Evolutionary conservation across 768 basidiomycete genomes (phyloP).

Genomic region (Inosperma sp.): DNA sequence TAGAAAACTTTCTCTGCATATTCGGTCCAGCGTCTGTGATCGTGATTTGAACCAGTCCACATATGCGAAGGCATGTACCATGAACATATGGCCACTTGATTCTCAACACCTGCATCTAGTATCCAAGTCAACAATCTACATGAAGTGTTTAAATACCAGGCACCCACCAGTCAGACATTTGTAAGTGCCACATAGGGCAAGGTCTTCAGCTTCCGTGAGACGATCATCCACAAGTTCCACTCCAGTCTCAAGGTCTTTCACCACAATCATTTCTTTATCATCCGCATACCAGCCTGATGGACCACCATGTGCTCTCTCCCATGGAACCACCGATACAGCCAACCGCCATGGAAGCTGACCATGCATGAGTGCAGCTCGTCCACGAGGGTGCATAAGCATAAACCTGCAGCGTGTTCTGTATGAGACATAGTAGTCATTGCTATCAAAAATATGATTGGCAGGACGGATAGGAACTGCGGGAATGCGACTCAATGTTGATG

Average conservation of each 20-base stretch:
- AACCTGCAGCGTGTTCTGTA: conserved; percentile 3
- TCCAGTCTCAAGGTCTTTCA: neutral
- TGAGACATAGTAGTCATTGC: conserved; percentile 7
- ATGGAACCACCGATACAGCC: conserved; percentile 2
- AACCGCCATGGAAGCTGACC: conserved; percentile 16
- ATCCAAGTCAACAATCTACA: too few species aligned
- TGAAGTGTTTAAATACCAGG: too few species aligned
- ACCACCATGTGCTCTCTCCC: conserved; percentile 11
- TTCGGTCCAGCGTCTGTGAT: too few species aligned
- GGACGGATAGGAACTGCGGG: neutral
- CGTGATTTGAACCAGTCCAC: too few species aligned
- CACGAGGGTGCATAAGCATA: conserved; percentile 12
- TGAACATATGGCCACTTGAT: too few species aligned
- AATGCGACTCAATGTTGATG: too few species aligned
- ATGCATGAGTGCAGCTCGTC: conserved; percentile 13
- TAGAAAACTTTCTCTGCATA: too few species aligned
- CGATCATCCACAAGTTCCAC: conserved; percentile 6
- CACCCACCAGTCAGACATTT: conserved; percentile 3
- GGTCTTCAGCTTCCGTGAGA: neutral
- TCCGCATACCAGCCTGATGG: conserved; percentile 6
- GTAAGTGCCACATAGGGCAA: conserved; percentile 4
- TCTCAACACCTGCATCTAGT: too few species aligned
- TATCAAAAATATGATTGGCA: neutral
- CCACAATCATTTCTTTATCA: conserved; percentile 1
- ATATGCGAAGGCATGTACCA: too few species aligned